Percentiles rank a stretch among this genome's conserved stretches.
These are phyloP conservation scores for Fraxinus excelsior DNA, from an alignment of 257 asterid species.

Conservation along the genomic window DNA sequence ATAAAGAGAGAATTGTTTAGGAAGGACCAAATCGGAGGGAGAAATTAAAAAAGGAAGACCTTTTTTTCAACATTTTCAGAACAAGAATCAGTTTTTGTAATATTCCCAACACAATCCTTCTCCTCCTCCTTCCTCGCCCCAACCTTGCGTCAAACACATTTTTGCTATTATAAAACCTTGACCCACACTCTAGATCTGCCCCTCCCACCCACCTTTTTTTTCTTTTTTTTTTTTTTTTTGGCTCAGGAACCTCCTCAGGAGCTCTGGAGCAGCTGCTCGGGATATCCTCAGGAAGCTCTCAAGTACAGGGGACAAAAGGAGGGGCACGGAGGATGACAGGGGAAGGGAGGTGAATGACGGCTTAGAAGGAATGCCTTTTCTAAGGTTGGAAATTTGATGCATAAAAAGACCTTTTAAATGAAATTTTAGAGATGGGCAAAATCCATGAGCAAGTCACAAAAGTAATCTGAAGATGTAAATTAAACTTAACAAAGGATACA, in stretches of 20 bases:
- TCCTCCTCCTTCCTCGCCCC: background rate
- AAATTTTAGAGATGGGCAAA: background rate
- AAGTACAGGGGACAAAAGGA: background rate
- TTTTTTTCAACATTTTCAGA: background rate
- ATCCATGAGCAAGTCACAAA: background rate
- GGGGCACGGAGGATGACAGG: too few relatives aligned
- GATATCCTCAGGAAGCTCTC: background rate
- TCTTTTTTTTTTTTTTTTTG: too few relatives aligned
- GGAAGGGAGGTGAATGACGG: background rate
- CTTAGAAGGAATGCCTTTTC: background rate
- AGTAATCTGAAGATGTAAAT: background rate
- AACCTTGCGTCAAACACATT: background rate
- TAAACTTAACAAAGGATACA: background rate
- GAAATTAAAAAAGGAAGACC: background rate
- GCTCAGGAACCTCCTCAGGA: too few relatives aligned
- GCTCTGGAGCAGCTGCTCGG: too few relatives aligned
- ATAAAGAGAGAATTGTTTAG: background rate
- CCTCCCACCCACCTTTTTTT: too few relatives aligned
- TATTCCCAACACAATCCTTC: background rate
- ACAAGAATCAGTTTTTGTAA: background rate
- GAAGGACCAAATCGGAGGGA: background rate
- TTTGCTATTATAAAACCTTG: background rate
- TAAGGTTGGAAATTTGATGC: background rate
- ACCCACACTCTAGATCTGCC: background rate
- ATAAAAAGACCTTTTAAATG: background rate